Base-by-base conservation (phyloP, 202 grass and related monocot genomes). In the Elaeis oleifera region DNA sequence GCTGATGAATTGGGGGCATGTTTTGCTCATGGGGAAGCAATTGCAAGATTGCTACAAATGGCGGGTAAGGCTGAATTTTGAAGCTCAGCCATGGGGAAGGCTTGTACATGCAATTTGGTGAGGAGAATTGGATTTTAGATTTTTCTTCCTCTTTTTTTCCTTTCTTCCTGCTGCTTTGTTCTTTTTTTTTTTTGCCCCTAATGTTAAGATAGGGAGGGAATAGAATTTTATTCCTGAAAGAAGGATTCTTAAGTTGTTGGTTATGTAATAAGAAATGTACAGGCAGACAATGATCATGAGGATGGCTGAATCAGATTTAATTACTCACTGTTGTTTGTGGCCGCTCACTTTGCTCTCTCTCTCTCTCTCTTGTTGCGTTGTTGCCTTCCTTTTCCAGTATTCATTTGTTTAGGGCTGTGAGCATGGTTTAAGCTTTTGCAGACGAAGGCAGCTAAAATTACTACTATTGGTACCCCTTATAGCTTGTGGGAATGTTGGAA, bases 261-360 rank as follows among this genome's bases (percentile, higher is more conserved):
- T 49, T 72, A 73, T 59, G 79, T 72, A 76, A 88, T 64, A 94
- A 95, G 77, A 75, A 81, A 72, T 95, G 82, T 89, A 95, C 70
- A 86, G 70, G 89, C 76, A 89, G 74, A 71, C 80, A 82, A 80
- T 19, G 85, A 78, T 85, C 73, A 82, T 80, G 65, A 75, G 73
- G 80, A 80, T 64, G 58, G 64, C 57, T 28, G 58, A 20, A 65
- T 55, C 44, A 62, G 16, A 67, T 18, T 57, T 80, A 59, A 58
- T 52, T 65, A 48, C 50, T 23, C 17, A 5, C 32, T 50, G 36
- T 77, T 80, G 84, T 71, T 0, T 60, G 62, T 70, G 3, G 4
- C 2, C 18, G 53, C 19, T 66, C 61, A 71, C 70, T 76, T 53
- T 57, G 50, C 59, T 64, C 64, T 78, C 73, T 20, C 20, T 20